Evolutionary conservation across 805 yeast genomes (phyloP), one percentile per base, ranked within the genome.

Genomic region (Zygosaccharomyces pseudorouxii): DNA sequence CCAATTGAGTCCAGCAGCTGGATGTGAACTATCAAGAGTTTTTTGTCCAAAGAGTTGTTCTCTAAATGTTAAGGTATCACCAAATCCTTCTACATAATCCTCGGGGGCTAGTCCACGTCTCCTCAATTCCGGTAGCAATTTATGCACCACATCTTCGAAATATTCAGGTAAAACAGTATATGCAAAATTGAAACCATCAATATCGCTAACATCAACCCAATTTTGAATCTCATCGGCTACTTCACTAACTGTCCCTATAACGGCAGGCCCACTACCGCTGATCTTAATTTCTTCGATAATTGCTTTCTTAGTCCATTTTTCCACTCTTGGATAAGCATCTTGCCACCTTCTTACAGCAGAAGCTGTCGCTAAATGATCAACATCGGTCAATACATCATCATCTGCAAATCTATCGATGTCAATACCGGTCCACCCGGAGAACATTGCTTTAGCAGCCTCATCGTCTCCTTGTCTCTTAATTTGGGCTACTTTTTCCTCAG

Each of bases 391-490:
- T 42, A 71, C 75, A 42, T 70, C 70, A 27, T 71, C 74, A 46
- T 67, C 64, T n/a, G 52, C 62, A 55, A 63, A 72, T 25, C 60
- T 55, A 27, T 70, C 65, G 42, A 70, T 65, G 45, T 74, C 77
- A 36, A 69, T 59, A 6, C 74, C 75, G 10, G 72, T 70, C 75
- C 77, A 73, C 2, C 78, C 78, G 28, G 76, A 69, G 53, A 74
- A 65, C 42, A 74, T 58, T 0, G 75, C 75, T 44, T 71, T 68
- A 0, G 76, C 76, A 16, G 76, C 77, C 49, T 72, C 77, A 5
- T 64, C 57, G 50, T 71, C 73, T 1, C 70, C 71, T 46, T 65
- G 59, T 6, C 48, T 46, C 42, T 60, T 58, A 43, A 52, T 69
- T 2, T 66, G 67, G 25, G 64, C 56, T 49, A 58, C 68, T 50